Evolutionary conservation across 2,329 filamentous ascomycete genomes (phyloP).

Genomic region (Hypoxylon sp.): DNA sequence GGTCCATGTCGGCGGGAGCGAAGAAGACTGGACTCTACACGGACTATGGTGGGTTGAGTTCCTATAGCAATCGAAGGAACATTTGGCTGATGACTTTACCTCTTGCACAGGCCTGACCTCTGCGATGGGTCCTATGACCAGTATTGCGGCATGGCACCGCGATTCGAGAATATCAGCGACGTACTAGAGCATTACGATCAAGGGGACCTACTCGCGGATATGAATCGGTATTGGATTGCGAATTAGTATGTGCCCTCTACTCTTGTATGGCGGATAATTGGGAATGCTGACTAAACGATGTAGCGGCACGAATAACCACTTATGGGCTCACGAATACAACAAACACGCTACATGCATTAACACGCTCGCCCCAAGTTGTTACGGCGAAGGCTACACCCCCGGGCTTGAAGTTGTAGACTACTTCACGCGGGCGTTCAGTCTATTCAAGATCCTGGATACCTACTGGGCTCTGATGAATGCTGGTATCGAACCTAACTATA

Average conservation of each 20-base stretch:
- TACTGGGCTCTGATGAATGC: conserved; percentile 57
- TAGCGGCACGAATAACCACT: conserved; percentile 58
- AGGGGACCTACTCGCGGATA: conserved; percentile 57
- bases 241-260: conserved; percentile 52
- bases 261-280: not conserved
- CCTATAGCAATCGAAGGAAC: not conserved
- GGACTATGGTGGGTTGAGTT: conserved; percentile 58
- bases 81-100: conserved; percentile 14
- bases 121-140: conserved; percentile 62
- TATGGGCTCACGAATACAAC: conserved; percentile 81
- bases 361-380: conserved; percentile 76
- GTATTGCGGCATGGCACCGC: conserved; percentile 60
- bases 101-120: conserved; percentile 58
- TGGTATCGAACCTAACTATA: conserved; percentile 57
- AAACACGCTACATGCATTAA: conserved; percentile 82
- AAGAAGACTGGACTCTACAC: conserved; percentile 62
- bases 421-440: conserved; percentile 59
- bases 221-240: conserved; percentile 63
- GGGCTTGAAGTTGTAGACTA: conserved; percentile 64
- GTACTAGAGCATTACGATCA: conserved; percentile 60
- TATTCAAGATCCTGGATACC: conserved; percentile 62
- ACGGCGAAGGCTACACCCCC: conserved; percentile 65
- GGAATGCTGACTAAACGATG: conserved; percentile 4
- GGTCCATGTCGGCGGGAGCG: conserved; percentile 58
- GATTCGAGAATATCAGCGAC: conserved; percentile 60